Percentiles rank a stretch among this genome's conserved stretches.
Conservation (phyloP, 163 green algal genomes). For the Scenedesmus sp. region DNA sequence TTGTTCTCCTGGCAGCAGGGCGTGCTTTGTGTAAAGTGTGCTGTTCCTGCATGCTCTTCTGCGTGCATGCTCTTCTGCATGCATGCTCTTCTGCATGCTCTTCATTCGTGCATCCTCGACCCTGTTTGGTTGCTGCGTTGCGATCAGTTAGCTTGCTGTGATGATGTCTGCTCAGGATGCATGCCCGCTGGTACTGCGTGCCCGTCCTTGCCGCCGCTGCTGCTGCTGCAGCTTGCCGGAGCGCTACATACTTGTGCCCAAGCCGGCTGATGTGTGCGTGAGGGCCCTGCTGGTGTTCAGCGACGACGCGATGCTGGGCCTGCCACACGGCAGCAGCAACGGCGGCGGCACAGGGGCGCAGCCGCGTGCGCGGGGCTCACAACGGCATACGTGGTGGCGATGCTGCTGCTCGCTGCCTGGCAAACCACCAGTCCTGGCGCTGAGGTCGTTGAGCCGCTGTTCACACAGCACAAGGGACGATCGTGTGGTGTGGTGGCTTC, state of each 20-base stretch:
- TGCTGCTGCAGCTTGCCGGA: slow-evolving; percentile 35
- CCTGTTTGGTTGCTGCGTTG: no score
- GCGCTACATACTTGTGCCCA: slow-evolving; percentile 39
- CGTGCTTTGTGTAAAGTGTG: no score
- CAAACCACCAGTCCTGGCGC: not conserved
- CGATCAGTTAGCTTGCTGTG: no score
- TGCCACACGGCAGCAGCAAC: not conserved
- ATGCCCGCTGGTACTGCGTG: no score
- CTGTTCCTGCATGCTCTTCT: no score
- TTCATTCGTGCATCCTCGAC: no score
- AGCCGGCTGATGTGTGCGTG: slow-evolving; percentile 11
- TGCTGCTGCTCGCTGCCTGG: slow-evolving; percentile 30
- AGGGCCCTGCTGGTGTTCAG: slow-evolving; percentile 43
- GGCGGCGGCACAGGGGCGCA: not conserved
- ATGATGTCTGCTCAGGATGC: not conserved
- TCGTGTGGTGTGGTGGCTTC: no score
- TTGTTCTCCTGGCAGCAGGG: not conserved
- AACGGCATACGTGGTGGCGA: not conserved
- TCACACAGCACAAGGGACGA: no score
- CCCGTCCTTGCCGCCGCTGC: not conserved
- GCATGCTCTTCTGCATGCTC: no score
- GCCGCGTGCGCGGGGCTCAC: not conserved
- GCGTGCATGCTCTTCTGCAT: no score
- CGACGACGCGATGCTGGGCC: slow-evolving; percentile 38
- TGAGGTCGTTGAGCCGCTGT: not conserved